A percentile compares a stretch with the other conserved stretches of the same genome.
phyloP scores from a whole-genome alignment of 306 rosid genomes.

The Castanopsis chinensis region DNA sequence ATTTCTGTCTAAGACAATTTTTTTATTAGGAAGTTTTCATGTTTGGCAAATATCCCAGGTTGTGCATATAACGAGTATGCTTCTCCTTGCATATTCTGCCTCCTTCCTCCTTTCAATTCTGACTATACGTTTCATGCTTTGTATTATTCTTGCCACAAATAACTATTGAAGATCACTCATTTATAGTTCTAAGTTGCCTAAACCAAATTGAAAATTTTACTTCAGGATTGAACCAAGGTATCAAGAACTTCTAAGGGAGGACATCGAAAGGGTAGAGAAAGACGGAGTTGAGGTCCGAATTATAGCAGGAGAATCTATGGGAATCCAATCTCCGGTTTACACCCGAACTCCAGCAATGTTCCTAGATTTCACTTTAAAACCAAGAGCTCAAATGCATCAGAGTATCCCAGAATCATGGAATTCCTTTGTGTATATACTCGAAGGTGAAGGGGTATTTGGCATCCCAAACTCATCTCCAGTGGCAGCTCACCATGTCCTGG shows the following conservation, averaged over 20 bases:
- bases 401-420: slow-evolving; percentile 77
- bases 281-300: slow-evolving; percentile 81
- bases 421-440: slow-evolving; percentile 69
- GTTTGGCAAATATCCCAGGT: no score
- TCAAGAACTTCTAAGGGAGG: slow-evolving; percentile 68
- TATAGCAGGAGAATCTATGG: slow-evolving; percentile 92
- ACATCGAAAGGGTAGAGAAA: slow-evolving; percentile 55
- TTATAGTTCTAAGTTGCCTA: neutral
- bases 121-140: no score
- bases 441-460: slow-evolving; percentile 85
- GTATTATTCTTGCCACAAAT: no score
- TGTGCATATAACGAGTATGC: no score
- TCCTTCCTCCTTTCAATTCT: no score
- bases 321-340: slow-evolving; percentile 67
- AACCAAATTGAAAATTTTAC: neutral
- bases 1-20: neutral
- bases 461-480: slow-evolving; percentile 39
- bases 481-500: slow-evolving; percentile 58
- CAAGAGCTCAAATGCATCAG: slow-evolving; percentile 62
- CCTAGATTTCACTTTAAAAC: slow-evolving; percentile 66
- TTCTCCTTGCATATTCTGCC: no score
- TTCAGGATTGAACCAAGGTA: slow-evolving; percentile 86
- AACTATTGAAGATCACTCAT: no score
- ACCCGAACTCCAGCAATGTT: slow-evolving; percentile 86
- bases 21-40: no score